These are phyloP conservation scores for Lepiota subincarnata DNA, from an alignment of 768 basidiomycete species.

Conservation along the genomic window DNA sequence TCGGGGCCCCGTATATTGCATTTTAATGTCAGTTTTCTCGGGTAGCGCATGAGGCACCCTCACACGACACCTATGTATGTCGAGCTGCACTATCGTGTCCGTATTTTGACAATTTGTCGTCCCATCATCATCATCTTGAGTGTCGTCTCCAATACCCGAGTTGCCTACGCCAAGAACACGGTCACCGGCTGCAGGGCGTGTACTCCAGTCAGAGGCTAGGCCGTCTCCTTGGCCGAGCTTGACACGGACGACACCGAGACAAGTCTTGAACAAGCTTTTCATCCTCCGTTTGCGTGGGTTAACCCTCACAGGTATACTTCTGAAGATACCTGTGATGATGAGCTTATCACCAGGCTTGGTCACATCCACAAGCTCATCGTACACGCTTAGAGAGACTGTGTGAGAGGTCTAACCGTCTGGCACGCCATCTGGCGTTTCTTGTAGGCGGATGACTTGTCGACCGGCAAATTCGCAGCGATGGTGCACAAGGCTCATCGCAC, in stretches of 20 bases:
- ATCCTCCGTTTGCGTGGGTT: conserved; percentile 89
- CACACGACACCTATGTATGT: no score
- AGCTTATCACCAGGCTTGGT: conserved; percentile 94
- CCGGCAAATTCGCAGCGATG: conserved; percentile 97
- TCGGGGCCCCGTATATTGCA: no score
- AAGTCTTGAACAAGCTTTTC: conserved; percentile 97
- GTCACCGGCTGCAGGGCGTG: conserved; percentile 66
- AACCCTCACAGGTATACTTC: conserved; percentile 92
- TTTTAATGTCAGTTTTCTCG: no score
- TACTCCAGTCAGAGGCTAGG: conserved; percentile 77
- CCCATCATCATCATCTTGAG: conserved; percentile 40
- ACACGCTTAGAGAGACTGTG: conserved; percentile 94
- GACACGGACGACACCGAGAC: conserved; percentile 91
- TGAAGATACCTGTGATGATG: conserved; percentile 88
- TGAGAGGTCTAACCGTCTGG: conserved; percentile 99
- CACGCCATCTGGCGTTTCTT: conserved; percentile 97
- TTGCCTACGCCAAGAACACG: conserved; percentile 66
- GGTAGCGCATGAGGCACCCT: no score
- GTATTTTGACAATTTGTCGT: no score
- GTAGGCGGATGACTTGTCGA: conserved; percentile 89
- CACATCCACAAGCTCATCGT: conserved; percentile 97
- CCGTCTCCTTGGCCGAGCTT: conserved; percentile 50
- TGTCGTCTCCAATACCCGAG: conserved; percentile 65
- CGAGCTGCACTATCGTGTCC: no score
- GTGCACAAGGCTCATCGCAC: conserved; percentile 92